phyloP scores from a whole-genome alignment of 495 filamentous ascomycete species.

The Thermochaetoides thermophila region DNA sequence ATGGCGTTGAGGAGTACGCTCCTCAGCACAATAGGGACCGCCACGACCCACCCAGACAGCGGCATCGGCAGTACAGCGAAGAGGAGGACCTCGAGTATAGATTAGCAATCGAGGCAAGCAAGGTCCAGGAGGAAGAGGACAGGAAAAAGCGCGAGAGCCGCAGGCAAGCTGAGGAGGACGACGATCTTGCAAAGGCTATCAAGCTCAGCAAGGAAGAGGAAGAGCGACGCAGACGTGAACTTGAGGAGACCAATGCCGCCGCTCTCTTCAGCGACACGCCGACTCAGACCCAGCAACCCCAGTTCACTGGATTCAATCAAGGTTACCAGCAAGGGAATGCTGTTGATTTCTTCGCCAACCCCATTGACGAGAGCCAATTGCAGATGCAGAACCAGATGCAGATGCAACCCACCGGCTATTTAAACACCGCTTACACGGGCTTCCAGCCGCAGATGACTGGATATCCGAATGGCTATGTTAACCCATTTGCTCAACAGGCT shows the following conservation, averaged over 20 bases:
- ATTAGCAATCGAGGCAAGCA: conserved; percentile 91
- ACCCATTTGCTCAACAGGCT: conserved; percentile 26
- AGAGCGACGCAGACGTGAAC: conserved; percentile 70
- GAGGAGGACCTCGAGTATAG: conserved; percentile 89
- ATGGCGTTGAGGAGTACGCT: conserved; percentile 73
- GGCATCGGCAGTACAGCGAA: conserved; percentile 37
- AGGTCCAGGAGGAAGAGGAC: conserved; percentile 89
- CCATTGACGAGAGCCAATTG: conserved; percentile 52
- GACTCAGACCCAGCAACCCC: conserved; percentile 42
- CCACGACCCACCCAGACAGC: conserved; percentile 31
- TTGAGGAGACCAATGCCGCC: conserved; percentile 78
- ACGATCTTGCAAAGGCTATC: conserved; percentile 87
- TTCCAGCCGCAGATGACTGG: conserved; percentile 42
- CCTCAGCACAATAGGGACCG: conserved; percentile 23
- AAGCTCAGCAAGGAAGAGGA: conserved; percentile 89
- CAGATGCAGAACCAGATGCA: conserved; percentile 55
- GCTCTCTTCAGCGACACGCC: conserved; percentile 80
- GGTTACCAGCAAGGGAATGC: conserved; percentile 91
- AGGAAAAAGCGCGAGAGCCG: conserved; percentile 65
- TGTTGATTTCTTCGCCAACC: conserved; percentile 95
- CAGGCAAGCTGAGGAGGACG: conserved; percentile 40
- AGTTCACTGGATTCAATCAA: conserved; percentile 82
- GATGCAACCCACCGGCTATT: conserved; percentile 66
- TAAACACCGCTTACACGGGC: conserved; percentile 67
- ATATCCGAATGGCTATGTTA: conserved; percentile 41